phyloP scores from a whole-genome alignment of 2,329 filamentous ascomycete genomes.

The Paramyrothecium sp. region DNA sequence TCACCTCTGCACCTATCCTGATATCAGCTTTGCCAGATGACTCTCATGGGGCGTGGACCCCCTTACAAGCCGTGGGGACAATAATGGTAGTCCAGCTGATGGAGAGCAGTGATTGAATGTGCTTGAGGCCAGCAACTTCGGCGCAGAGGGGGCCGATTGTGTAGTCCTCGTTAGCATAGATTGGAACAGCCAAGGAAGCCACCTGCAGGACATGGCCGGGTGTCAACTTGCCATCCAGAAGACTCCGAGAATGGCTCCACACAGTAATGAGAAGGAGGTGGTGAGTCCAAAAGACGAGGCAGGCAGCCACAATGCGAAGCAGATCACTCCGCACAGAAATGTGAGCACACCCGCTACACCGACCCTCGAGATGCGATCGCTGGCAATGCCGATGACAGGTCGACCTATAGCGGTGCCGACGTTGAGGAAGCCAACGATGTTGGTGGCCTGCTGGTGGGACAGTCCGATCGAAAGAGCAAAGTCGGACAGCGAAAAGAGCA shows the following conservation, averaged over 20 bases:
- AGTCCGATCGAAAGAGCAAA: not conserved
- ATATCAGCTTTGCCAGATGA: not conserved
- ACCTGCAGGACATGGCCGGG: not conserved
- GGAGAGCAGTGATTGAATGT: not conserved
- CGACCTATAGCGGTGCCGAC: not conserved
- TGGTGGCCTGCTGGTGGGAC: not conserved
- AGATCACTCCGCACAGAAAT: not conserved
- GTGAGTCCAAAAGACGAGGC: not conserved
- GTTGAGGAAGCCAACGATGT: not conserved
- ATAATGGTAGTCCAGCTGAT: not conserved
- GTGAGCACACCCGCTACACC: not conserved
- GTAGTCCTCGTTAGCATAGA: too few species aligned
- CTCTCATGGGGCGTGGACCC: not conserved
- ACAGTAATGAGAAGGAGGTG: not conserved
- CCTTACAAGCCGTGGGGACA: not conserved
- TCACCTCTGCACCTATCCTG: not conserved
- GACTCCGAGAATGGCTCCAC: not conserved
- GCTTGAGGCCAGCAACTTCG: not conserved
- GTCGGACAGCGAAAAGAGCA: conserved; percentile 1
- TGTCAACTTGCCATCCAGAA: not conserved
- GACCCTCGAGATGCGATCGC: not conserved
- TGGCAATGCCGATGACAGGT: not conserved
- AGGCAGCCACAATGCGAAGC: not conserved
- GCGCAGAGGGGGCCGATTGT: not conserved
- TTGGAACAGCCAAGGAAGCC: too few species aligned